Evolutionary conservation across 2,329 filamentous ascomycete genomes (phyloP), one percentile per base, ranked within the genome.

Genomic region (Ceratocystis albifundus): DNA sequence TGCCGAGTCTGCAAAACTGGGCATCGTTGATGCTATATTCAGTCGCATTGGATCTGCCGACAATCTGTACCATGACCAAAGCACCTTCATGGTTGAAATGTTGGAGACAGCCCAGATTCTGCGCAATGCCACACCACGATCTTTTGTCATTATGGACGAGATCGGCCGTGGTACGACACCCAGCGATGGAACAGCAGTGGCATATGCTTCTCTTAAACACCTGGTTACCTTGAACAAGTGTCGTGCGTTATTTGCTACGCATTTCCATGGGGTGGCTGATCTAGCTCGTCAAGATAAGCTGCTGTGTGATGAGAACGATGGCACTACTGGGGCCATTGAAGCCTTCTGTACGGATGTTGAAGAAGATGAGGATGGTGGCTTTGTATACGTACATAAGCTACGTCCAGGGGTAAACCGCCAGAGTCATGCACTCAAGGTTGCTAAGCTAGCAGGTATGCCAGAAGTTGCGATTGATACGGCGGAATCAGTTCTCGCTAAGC

Each of bases 31-130:
- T 76, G 90, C 93, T 72, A 88, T 99, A 65, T 97, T 96, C 78
- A 94, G 88, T 73, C 89, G 94, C 73, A 88, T 95, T 25, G 94
- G 94, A 1, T 95, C 91, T 0, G 94, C 93, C 1, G 95, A 99
- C 75, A 93, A 96, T 74, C 80, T 99, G n/a, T 96, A 89, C 77
- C 84, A 86, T 63, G 89, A 96, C 77, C 92, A 97, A 75, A 96
- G 90, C 65, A 99, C 95, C 0, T 99, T 99, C 76, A 97, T 99
- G 94, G 90, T 97, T 0, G 94, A 99, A 77, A 99, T 99, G 94
- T 82, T 96, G 1, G 94, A 99, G 76, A 96, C 94, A 22, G 92
- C 93, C 1, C 82, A 88, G 30, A 99, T 99, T 65, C 81, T 99
- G 64, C 89, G 88, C 68, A 82, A 89, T 70, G 93, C 94, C 0